Conservation (phyloP, 257 asterid species). For the Mitragyna speciosa region DNA sequence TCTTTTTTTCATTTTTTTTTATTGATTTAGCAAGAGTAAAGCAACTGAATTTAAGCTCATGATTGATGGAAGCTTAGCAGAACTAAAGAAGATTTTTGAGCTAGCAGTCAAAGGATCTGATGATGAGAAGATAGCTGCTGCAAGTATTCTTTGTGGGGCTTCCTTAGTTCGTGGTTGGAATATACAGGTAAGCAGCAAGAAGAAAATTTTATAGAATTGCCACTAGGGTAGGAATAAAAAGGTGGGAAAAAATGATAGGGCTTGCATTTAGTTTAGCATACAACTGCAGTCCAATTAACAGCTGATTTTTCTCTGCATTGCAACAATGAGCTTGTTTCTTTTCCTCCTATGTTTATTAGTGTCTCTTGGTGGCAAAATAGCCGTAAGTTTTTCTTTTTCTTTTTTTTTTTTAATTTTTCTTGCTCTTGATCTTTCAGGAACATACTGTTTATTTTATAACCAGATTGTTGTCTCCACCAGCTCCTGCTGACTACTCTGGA, state of each 20-base stretch:
- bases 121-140: slow-evolving; percentile 83
- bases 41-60: slow-evolving; percentile 89
- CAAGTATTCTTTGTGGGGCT: slow-evolving; percentile 88
- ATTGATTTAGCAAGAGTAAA: slow-evolving; percentile 49
- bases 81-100: slow-evolving; percentile 85
- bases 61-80: slow-evolving; percentile 96
- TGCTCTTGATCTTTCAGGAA: slow-evolving; percentile 60
- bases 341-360: no score
- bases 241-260: not conserved
- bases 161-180: slow-evolving; percentile 84
- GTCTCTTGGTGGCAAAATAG: no score
- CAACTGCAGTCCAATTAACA: not conserved
- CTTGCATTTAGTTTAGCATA: not conserved
- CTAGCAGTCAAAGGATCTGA: slow-evolving; percentile 70
- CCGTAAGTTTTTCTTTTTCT: no score
- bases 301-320: not conserved
- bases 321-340: not conserved
- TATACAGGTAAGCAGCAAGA: slow-evolving; percentile 61
- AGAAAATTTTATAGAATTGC: not conserved
- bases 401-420: slow-evolving; percentile 15
- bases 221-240: not conserved
- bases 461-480: slow-evolving; percentile 84
- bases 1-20: slow-evolving; percentile 20
- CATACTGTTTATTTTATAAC: slow-evolving; percentile 77
- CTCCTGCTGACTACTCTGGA: slow-evolving; percentile 59